Evolutionary conservation across 139 green algal genomes (phyloP).

Genomic region (Diplosphaera chodatii): DNA sequence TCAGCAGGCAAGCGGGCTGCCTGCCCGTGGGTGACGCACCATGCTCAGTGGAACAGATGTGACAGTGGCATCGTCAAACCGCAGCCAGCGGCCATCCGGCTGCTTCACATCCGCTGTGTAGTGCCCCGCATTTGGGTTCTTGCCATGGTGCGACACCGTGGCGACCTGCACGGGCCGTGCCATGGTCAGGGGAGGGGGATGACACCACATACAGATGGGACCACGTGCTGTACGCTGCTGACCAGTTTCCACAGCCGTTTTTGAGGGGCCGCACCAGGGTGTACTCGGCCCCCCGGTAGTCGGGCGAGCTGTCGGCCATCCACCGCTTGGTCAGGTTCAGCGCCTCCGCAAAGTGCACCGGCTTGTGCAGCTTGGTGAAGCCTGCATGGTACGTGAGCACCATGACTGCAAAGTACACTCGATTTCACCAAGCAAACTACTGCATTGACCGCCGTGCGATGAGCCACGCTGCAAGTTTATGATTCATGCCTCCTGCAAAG

Average conservation of each 20-base stretch:
- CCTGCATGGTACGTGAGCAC: too few species aligned
- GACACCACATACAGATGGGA: too few species aligned
- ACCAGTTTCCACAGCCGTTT: too few species aligned
- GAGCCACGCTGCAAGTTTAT: neutral
- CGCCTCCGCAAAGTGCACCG: slow-evolving; percentile 37
- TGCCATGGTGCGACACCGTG: slow-evolving; percentile 67
- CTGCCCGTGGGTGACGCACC: too few species aligned
- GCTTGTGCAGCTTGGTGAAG: slow-evolving; percentile 49
- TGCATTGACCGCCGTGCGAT: too few species aligned
- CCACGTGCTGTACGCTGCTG: too few species aligned
- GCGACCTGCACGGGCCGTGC: slow-evolving; percentile 29
- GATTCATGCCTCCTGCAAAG: too few species aligned
- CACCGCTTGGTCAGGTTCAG: slow-evolving; percentile 37
- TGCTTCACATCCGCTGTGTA: slow-evolving; percentile 77
- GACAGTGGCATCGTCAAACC: slow-evolving; percentile 71
- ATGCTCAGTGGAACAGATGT: slow-evolving; percentile 25
- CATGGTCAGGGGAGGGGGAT: too few species aligned
- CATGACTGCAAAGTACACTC: too few species aligned
- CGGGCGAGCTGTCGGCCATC: slow-evolving; percentile 47
- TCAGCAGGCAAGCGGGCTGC: too few species aligned
- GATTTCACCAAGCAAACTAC: too few species aligned
- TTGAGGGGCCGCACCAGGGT: slow-evolving; percentile 38
- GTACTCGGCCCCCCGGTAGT: slow-evolving; percentile 38
- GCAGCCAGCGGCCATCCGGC: slow-evolving; percentile 47
- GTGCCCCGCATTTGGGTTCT: slow-evolving; percentile 44